Evolutionary conservation across 768 basidiomycete species (phyloP), one percentile per base, ranked within the genome.

Genomic region (Rhodotorula toruloides): DNA sequence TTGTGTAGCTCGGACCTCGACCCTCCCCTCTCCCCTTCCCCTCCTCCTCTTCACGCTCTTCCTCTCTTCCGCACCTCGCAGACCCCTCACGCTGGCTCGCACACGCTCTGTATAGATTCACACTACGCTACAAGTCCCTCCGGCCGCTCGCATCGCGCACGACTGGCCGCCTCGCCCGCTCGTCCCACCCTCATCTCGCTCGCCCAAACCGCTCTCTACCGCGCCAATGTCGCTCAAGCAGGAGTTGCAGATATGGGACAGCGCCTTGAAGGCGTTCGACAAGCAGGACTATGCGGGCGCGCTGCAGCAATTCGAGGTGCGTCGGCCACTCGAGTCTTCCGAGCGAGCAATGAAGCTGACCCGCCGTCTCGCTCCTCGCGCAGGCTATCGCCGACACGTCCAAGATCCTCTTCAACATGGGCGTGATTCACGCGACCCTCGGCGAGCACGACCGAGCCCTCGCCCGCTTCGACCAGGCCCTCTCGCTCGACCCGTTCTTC

Each of bases 401-500:
- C 66, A 91, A 91, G 80, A 90, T 96, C 74, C 83, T 89, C 65
- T 89, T 88, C 52, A 96, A 96, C 76, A 89, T 96, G 80, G 93
- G 89, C 21, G 81, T 97, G 64, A 92, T 98, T 75, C 88, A 89
- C 72, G 92, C 93, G 50, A 94, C 91, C 43, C 82, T 91, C 21
- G 74, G 74, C 4, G n/a, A 57, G 32, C 74, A 75, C 61, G 57
- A 61, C 17, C 17, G 13, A 0, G 74, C 74, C 34, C 73, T 96
- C 37, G 84, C 90, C 73, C 82, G 85, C 68, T 97, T 93, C 78
- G 80, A 82, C 37, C 84, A 85, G 46, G 92, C 93, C 14, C 87
- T 85, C 11, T 79, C 78, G 56, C 81, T 92, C 44, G 93, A 98
- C 77, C 81, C 84, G 68, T 96, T 87, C 76, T 83, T 96, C 61